A percentile compares a stretch with the other conserved stretches of the same genome.
phyloP scores from a whole-genome alignment of 148 eudicot genomes.

The Rhododendron williamsianum region DNA sequence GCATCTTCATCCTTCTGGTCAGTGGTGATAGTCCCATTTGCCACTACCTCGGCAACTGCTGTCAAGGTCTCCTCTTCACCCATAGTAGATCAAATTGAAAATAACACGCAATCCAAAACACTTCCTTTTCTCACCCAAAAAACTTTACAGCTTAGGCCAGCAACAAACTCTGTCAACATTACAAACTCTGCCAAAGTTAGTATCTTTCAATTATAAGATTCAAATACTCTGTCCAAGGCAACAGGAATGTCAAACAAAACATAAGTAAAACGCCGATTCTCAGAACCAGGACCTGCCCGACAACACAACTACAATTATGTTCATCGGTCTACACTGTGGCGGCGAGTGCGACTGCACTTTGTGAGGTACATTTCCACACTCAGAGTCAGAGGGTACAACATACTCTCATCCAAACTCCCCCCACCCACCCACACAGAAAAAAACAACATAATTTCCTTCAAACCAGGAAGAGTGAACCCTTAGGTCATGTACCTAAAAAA shows the following conservation, averaged over 20 bases:
- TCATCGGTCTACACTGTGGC: not conserved
- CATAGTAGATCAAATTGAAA: conserved; percentile 33
- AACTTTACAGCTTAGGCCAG: not conserved
- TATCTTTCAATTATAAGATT: not conserved
- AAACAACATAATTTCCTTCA: not conserved
- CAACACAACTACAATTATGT: not conserved
- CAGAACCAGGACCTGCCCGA: not conserved
- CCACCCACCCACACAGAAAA: not conserved
- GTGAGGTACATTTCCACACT: not conserved
- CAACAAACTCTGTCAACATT: not conserved
- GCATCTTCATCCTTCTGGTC: conserved; percentile 25
- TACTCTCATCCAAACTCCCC: not conserved
- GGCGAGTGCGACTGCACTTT: not conserved
- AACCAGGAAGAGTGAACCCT: not conserved
- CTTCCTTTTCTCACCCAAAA: not conserved
- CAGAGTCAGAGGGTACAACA: not conserved
- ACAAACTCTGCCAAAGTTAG: not conserved
- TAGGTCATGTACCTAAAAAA: not conserved
- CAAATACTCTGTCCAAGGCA: not conserved
- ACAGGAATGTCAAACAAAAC: conserved; percentile 2
- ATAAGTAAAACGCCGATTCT: not conserved
- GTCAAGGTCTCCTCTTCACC: conserved; percentile 53
- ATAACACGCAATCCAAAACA: not conserved
- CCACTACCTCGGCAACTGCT: conserved; percentile 34
- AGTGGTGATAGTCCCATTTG: conserved; percentile 32